Conservation (phyloP, 2,329 filamentous ascomycete species). For the Talaromyces verruculosus region DNA sequence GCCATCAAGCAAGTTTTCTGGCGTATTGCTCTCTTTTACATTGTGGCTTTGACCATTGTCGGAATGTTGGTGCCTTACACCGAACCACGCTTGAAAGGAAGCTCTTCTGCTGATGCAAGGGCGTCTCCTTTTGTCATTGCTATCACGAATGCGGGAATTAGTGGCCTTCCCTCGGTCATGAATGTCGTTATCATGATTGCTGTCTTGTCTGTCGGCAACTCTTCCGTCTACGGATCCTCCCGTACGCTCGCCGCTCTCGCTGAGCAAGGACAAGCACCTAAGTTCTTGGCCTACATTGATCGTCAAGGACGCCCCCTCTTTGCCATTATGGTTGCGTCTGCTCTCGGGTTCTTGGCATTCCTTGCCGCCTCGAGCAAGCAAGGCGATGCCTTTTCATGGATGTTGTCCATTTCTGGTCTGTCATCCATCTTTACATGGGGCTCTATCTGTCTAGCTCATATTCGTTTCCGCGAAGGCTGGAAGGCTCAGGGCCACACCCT, state of each 20-base stretch:
- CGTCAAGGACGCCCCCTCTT: conserved; percentile 75
- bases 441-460: conserved; percentile 85
- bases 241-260: conserved; percentile 86
- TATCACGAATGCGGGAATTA: conserved; percentile 79
- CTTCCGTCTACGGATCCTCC: conserved; percentile 85
- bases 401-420: conserved; percentile 72
- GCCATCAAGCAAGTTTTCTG: conserved; percentile 94
- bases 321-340: conserved; percentile 67
- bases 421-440: conserved; percentile 75
- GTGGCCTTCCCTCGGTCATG: conserved; percentile 81
- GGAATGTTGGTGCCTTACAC: conserved; percentile 78
- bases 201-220: conserved; percentile 88
- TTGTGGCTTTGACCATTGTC: conserved; percentile 76
- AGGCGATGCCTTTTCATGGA: conserved; percentile 71
- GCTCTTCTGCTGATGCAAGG: conserved; percentile 62
- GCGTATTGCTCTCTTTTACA: conserved; percentile 88
- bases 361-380: conserved; percentile 66
- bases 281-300: conserved; percentile 76
- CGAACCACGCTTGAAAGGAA: conserved; percentile 58
- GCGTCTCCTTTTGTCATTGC: conserved; percentile 93
- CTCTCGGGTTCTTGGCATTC: conserved; percentile 73
- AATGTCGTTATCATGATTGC: conserved; percentile 92
- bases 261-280: conserved; percentile 80
- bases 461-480: conserved; percentile 87
- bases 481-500: conserved; percentile 65